phyloP scores from a whole-genome alignment of 1,139 yeast species.

The Sugiyamaella novakii region DNA sequence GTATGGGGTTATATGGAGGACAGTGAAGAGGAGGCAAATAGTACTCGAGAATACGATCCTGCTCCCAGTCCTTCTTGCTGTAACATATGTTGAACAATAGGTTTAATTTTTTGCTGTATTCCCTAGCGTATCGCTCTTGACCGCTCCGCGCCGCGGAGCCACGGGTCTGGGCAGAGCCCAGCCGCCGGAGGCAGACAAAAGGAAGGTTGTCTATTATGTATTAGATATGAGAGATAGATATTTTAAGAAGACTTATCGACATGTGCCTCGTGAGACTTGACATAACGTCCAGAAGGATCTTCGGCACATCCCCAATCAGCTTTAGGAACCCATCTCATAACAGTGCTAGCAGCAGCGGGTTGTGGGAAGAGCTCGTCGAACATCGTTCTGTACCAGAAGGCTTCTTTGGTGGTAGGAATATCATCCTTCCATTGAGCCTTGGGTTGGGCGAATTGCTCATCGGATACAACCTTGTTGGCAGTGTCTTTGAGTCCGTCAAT shows the following conservation, averaged over 20 bases:
- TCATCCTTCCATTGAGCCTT: constrained; percentile 96
- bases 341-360: constrained; percentile 91
- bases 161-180: neutral
- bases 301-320: constrained; percentile 99
- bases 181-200: no score
- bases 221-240: constrained; percentile 1
- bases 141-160: no score
- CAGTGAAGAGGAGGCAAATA: constrained; percentile 23
- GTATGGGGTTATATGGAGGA: constrained; percentile 30
- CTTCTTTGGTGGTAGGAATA: constrained; percentile 96
- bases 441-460: constrained; percentile 85
- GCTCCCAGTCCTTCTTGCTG: constrained; percentile 20
- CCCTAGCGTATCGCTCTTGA: no score
- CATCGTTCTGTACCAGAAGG: constrained; percentile 97
- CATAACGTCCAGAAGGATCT: constrained; percentile 98
- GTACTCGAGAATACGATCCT: constrained; percentile 15
- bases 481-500: constrained; percentile 96
- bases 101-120: no score
- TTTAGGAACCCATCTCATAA: constrained; percentile 99
- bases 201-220: neutral
- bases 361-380: constrained; percentile 91
- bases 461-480: constrained; percentile 82
- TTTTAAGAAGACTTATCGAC: constrained; percentile 21
- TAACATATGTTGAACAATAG: constrained; percentile 20
- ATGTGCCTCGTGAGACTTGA: constrained; percentile 64